Evolutionary conservation across 2,329 filamentous ascomycete species (phyloP).

Genomic region (Diaporthe ampelina): DNA sequence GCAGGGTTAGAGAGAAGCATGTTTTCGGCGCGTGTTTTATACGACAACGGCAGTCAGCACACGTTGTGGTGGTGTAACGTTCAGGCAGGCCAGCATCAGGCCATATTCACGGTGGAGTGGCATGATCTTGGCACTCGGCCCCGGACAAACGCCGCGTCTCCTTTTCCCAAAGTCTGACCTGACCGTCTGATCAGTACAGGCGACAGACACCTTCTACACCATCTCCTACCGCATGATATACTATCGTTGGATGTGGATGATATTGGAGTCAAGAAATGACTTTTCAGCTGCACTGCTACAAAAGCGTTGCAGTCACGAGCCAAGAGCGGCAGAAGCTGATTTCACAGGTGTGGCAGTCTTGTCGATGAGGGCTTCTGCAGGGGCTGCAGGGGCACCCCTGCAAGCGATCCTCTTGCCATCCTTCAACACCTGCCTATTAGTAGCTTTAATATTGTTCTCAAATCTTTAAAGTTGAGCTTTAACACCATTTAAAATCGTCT

Average conservation of each 20-base stretch:
- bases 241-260: background rate
- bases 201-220: background rate
- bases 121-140: slow-evolving; percentile 35
- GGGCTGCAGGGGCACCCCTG: too few relatives aligned
- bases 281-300: too few relatives aligned
- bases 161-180: background rate
- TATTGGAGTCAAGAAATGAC: background rate
- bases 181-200: background rate
- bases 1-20: background rate
- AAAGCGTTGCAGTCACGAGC: too few relatives aligned
- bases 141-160: background rate
- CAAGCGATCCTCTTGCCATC: too few relatives aligned
- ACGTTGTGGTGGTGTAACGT: slow-evolving; percentile 2
- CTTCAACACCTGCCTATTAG: too few relatives aligned
- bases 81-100: slow-evolving; percentile 33
- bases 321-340: too few relatives aligned
- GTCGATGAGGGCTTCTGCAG: too few relatives aligned
- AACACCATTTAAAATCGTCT: too few relatives aligned
- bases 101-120: slow-evolving; percentile 29
- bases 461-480: too few relatives aligned
- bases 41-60: background rate
- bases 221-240: background rate
- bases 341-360: too few relatives aligned
- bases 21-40: slow-evolving; percentile 14
- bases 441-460: too few relatives aligned